Evolutionary conservation across 257 asterid species (phyloP).

Genomic region (Gentiana macrophylla): DNA sequence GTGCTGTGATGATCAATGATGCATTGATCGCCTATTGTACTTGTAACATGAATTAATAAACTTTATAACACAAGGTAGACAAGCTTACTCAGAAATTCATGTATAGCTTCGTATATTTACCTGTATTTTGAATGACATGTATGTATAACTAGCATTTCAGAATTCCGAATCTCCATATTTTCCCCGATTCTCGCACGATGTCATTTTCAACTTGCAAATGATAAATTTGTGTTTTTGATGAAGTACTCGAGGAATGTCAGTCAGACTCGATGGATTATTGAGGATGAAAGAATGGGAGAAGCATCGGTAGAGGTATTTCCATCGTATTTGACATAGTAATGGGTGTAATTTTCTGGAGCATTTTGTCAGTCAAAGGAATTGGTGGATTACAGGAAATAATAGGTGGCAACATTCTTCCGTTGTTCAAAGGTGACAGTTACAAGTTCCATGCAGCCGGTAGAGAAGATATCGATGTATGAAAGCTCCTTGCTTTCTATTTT

Average conservation of each 20-base stretch:
- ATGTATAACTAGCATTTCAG: too few species aligned
- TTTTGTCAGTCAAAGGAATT: slow-evolving; percentile 8
- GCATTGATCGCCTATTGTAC: too few species aligned
- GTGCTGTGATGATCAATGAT: too few species aligned
- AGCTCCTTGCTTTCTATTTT: slow-evolving; percentile 10
- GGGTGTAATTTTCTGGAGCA: slow-evolving; percentile 8
- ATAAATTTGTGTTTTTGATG: slow-evolving; percentile 12
- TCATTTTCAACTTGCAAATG: neutral
- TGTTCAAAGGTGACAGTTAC: slow-evolving; percentile 68
- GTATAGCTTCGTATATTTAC: too few species aligned
- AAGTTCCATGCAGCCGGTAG: slow-evolving; percentile 99
- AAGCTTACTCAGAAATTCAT: too few species aligned
- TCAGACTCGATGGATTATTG: slow-evolving; percentile 92
- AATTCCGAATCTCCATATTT: too few species aligned
- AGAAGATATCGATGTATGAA: slow-evolving; percentile 92
- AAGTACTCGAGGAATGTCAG: slow-evolving; percentile 94
- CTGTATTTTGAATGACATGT: too few species aligned
- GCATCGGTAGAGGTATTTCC: slow-evolving; percentile 82
- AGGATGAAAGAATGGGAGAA: slow-evolving; percentile 96
- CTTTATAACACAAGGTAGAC: too few species aligned
- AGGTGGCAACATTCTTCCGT: slow-evolving; percentile 73
- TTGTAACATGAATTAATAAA: too few species aligned
- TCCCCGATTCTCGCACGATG: too few species aligned
- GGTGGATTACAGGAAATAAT: slow-evolving; percentile 62
- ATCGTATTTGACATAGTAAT: slow-evolving; percentile 5